phyloP scores from a whole-genome alignment of 1,284 basidiomycete genomes.

The Naganishia sp. region DNA sequence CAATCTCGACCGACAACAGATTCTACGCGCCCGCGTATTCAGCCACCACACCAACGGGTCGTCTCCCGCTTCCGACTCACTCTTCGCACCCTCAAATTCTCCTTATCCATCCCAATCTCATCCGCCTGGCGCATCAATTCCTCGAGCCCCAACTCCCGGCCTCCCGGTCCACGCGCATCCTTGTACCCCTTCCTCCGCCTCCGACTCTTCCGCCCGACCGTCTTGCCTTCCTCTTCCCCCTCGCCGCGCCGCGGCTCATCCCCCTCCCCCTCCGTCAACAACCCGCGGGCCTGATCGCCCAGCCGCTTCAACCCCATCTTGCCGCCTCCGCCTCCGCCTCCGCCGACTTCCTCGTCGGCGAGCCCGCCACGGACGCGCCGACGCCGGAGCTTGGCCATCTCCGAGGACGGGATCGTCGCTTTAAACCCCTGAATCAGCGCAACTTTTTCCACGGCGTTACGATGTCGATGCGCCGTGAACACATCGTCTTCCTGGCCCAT shows the following conservation, averaged over 20 bases:
- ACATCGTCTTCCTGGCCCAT: neutral
- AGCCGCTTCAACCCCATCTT: slow-evolving; percentile 74
- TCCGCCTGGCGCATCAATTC: slow-evolving; percentile 77
- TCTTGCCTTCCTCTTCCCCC: slow-evolving; percentile 24
- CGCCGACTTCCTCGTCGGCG: slow-evolving; percentile 60
- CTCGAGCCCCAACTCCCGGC: slow-evolving; percentile 72
- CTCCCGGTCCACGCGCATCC: slow-evolving; percentile 67
- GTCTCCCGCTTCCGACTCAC: slow-evolving; percentile 57
- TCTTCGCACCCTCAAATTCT: slow-evolving; percentile 80
- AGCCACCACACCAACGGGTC: slow-evolving; percentile 53
- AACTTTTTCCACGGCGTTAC: slow-evolving; percentile 48
- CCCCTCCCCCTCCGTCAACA: slow-evolving; percentile 63
- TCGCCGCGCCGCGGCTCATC: slow-evolving; percentile 21
- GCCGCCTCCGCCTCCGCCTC: slow-evolving; percentile 61
- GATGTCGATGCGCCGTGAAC: neutral
- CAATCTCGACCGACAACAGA: slow-evolving; percentile 77
- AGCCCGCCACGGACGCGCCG: slow-evolving; percentile 65
- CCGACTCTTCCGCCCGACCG: slow-evolving; percentile 56
- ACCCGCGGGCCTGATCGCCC: slow-evolving; percentile 72
- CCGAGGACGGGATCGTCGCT: slow-evolving; percentile 84
- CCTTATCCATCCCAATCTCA: slow-evolving; percentile 84
- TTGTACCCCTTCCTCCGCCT: slow-evolving; percentile 62
- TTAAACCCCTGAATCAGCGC: slow-evolving; percentile 83
- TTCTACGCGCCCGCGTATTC: neutral
- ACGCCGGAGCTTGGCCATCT: slow-evolving; percentile 70